Evolutionary conservation across 2,329 filamentous ascomycete genomes (phyloP), one percentile per base, ranked within the genome.

Genomic region (Colletotrichum orbiculare): DNA sequence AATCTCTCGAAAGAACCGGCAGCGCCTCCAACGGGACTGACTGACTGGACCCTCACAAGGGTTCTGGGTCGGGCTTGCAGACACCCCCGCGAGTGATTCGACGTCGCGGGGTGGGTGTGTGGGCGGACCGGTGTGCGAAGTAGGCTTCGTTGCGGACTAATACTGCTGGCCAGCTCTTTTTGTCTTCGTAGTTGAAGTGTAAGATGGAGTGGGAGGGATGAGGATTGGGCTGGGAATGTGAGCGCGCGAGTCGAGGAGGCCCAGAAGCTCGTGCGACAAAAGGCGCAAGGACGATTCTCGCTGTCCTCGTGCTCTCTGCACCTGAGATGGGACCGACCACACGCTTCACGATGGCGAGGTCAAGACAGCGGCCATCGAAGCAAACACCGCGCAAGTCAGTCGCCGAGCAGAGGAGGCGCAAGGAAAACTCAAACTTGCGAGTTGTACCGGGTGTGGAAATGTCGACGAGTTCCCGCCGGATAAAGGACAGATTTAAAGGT

Each of bases 1-100:
- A 66, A 39, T 66, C 47, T 66, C 41, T 66, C 58, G 63, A 66
- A 57, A 66, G 62, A 25, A 39, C 58, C 38, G 41, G 47, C 42
- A 15, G 53, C 58, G 37, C 25, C 12, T n/a, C 42, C 52, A 45
- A 50, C 62, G 15, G 12, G 62, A 17, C 17, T 17, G 62, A 65
- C 62, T 56, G 43, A 48, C 58, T 25, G 25, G 25, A 25, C 25
- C 25, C 25, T 25, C 25, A 25, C 25, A 25, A 25, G 25, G 25
- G 25, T 25, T 25, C 25, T 4, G 25, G 25, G 25, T 25, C 25
- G 25, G 25, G 25, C 25, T 25, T 25, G 25, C 25, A 25, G 25
- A 25, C 25, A 25, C 25, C 4, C 25, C 25, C 25, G 25, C 25
- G 63, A 65, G 63, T 65, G 57, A 63, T 56, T 62, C 50, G 13